Evolutionary conservation across 768 basidiomycete species (phyloP), one percentile per base, ranked within the genome.

Genomic region (Suillus bovinus): DNA sequence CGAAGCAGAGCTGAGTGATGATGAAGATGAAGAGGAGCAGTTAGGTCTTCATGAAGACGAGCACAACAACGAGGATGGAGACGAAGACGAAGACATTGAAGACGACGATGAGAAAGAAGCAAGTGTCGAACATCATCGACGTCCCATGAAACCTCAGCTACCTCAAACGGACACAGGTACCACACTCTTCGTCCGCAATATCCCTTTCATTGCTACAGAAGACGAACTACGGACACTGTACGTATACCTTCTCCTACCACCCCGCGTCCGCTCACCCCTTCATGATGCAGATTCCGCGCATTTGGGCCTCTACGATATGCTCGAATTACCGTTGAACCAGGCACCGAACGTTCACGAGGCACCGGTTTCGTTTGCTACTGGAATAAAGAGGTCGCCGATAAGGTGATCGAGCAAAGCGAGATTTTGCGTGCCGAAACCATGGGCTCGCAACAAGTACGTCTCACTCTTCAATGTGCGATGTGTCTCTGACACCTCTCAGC

Each of bases 361-460:
- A 96, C 95, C 7, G 97, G 95, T 4, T 99, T 99, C 71, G 94
- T 89, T 2, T 98, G 95, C 73, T 98, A 96, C 77, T 98, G 96
- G 95, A 93, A 96, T 61, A 86, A 84, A 63, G 91, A 87, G 65
- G 91, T 96, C 65, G 96, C 96, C 17, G 89, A 96, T 70, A 87
- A 86, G 63, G 94, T 87, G 10, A 81, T 99, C 27, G 81, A 87
- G 59, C 91, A 95, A 70, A 90, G 94, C 63, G 87, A 92, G 29
- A 78, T 88, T 6, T 75, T 94, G 5, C 84, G 84, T 22, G 67
- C 78, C 33, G 90, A 93, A 74, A 89, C 86, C 0, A 81, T 81
- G 10, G 86, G 86, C 20, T 74, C 74, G 22, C 42, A 56, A 2
- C 68, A 71, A 65, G 73, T 72, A 53, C 20, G 71, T 76, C 24